Percentiles rank a stretch among this genome's conserved stretches.
Evolutionary conservation across 2,329 filamentous ascomycete species (phyloP).

Genomic region (Cercospora berteroae): DNA sequence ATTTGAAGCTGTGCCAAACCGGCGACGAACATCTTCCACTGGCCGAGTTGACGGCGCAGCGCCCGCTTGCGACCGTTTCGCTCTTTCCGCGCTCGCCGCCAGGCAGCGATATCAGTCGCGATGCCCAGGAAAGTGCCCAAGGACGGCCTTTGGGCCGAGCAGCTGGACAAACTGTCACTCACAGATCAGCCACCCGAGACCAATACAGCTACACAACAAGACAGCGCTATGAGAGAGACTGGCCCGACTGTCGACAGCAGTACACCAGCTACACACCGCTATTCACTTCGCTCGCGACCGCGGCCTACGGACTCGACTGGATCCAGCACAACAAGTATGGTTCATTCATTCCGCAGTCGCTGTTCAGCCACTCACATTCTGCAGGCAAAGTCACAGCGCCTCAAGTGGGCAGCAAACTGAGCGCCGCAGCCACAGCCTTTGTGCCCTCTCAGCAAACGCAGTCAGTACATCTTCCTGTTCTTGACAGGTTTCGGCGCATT

Average conservation of each 20-base stretch:
- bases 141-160: not conserved
- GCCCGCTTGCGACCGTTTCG: not conserved
- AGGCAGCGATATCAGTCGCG: not conserved
- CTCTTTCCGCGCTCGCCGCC: not conserved
- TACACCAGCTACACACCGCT: not conserved
- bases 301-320: not conserved
- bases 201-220: not conserved
- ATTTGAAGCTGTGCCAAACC: constrained; percentile 3
- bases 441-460: not conserved
- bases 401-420: not conserved
- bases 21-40: constrained; percentile 2
- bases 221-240: not conserved
- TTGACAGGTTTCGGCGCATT: constrained; percentile 3
- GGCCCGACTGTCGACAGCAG: not conserved
- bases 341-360: not conserved
- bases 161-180: constrained; percentile 6
- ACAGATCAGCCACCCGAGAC: not conserved
- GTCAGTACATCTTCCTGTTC: not conserved
- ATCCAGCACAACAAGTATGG: not conserved
- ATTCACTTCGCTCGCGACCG: not conserved
- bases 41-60: not conserved
- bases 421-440: not conserved
- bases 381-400: not conserved
- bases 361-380: not conserved
- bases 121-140: not conserved